Evolutionary conservation across 805 yeast species (phyloP), one percentile per base, ranked within the genome.

Genomic region (Spathaspora arborariae): DNA sequence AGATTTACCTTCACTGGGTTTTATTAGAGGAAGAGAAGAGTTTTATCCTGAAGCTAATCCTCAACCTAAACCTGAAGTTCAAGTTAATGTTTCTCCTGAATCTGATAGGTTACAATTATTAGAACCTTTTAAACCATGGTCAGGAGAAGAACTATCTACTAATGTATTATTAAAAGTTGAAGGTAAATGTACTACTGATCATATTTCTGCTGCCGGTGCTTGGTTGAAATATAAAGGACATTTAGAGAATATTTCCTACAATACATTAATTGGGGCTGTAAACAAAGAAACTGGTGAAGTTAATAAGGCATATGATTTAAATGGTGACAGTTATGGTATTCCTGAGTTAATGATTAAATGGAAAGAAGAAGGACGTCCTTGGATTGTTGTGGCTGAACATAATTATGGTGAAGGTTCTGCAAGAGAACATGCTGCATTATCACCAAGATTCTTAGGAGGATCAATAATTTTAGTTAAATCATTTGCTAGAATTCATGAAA

Each of bases 321-420:
- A 90, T 64, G 96, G 96, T 39, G 75, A 77, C 40, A 76, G 75
- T 37, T 81, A 78, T 59, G 80, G 90, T 21, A 94, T 94, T 54
- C 99, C 99, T n/a, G 97, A 89, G 56, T 78, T 91, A 50, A 94
- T 94, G 97, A 85, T 84, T 68, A 87, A 87, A 67, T 94, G 97
- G 97, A 91, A 92, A 66, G 74, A 81, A 44, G 94, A 88, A 51
- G 56, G 68, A 15, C 79, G 86, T 57, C 94, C 95, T 18, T 92
- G 99, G 99, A 78, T 82, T 55, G 97, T 94, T 39, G 85, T 94
- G 53, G 98, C 97, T 45, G 99, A 94, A 67, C 96, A 94, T 65
- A 92, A 92, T 70, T 94, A 92, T 62, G 99, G 99, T 71, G 99
- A 92, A 75, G 99, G 99, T 59, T 91, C 97, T 42, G 97, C 99